Evolutionary conservation across 768 basidiomycete genomes (phyloP), one percentile per base, ranked within the genome.

Genomic region (Amanita rubescens): DNA sequence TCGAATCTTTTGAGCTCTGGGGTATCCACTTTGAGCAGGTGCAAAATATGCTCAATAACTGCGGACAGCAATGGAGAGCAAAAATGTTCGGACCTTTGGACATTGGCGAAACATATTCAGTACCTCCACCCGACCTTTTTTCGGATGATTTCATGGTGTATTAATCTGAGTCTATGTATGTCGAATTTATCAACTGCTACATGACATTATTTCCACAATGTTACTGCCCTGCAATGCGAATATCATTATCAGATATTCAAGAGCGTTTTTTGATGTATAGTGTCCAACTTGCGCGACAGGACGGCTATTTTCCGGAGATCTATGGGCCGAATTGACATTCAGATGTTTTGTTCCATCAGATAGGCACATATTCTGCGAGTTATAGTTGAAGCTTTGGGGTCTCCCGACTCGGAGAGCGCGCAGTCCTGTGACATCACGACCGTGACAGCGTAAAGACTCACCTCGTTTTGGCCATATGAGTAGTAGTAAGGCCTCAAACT

Each of bases 11-110:
- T 61, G 87, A 89, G 63, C 77, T 90, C 25, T 83, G 78, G 44
- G 88, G 87, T 32, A 80, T 89, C 69, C 84, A 84, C 58, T 90
- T 87, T 85, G 74, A 77, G 45, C 81, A 80, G 5, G 73, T 75
- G n/a, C 72, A 67, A 43, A 73, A 74, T 58, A 63, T 69, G 49
- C 64, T 71, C 45, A 66, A 73, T 49, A 70, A 75, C 30, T 64
- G 71, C 35, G 75, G 72, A 56, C 71, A 71, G 27, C 68, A 75
- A 5, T 83, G 81, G 82, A 76, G 77, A 63, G 78, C 79, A 1
- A 71, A 75, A 42, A 71, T 80, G 15, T 67, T 79, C 12, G 64
- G 67, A 43, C 60, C 57, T 46, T 62, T 32, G 37, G 22, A 25
- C 6, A 24, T 20, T 17, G 44, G 22, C 32, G 52, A 37, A 35